Evolutionary conservation across 2,329 filamentous ascomycete genomes (phyloP), one percentile per base, ranked within the genome.

Genomic region (Emmonsiellopsis sp.): DNA sequence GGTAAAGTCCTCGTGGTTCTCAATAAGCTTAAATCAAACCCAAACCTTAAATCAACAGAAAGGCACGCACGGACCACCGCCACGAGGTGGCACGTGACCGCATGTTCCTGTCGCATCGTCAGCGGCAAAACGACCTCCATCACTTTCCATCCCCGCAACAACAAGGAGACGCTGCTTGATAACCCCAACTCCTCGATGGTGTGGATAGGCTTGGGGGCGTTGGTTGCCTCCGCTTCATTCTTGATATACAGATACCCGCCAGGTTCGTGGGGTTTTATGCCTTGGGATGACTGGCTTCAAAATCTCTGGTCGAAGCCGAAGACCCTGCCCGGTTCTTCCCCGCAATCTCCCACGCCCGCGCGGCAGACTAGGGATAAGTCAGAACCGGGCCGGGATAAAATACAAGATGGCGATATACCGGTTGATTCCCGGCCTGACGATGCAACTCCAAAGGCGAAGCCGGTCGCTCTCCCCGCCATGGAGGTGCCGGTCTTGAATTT

Each of bases 231-330:
- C 7, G 58, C 69, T 38, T 67, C 65, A 41, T 72, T 70, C 55
- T 56, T 76, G 20, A 62, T 71, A 30, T 74, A 72, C 59, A 65
- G 63, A 26, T 65, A 72, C 54, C 68, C 69, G 32, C 66, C 66
- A 44, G 63, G 65, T 52, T 63, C 66, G 20, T 70, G 69, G 60
- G 65, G 59, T 55, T 52, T 61, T 54, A 48, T 7, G 26, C 35
- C 42, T 40, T 50, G 32, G 11, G 11, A 38, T 11, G 35, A 40
- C 9, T 49, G 16, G 47, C 16, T 49, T 26, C 34, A 35, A 31
- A 49, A 40, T 31, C 38, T 10, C 5, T 11, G 10, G 10, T 20
- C 34, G 13, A 40, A 16, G 16, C 35, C 35, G 6, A 38, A n/a
- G 15, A 8, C 5, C 1, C 7, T 48, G 16, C 5, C 31, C 4